phyloP scores from a whole-genome alignment of 2,329 filamentous ascomycete genomes.

The Neocatenulostroma microsporum region DNA sequence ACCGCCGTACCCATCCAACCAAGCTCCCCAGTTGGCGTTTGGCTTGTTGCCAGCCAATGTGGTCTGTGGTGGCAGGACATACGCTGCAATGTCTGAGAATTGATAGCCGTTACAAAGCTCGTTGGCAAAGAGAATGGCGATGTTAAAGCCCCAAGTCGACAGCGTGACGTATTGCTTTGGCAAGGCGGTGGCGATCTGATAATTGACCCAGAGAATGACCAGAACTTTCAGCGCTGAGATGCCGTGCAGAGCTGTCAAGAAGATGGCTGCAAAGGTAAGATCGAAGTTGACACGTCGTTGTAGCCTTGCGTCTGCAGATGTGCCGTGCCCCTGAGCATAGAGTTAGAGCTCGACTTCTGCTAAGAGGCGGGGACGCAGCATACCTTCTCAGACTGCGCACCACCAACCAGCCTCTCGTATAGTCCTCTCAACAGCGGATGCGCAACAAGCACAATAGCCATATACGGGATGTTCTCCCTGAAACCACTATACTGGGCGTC shows the following conservation, averaged over 20 bases:
- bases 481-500: constrained; percentile 84
- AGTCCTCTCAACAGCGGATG: constrained; percentile 70
- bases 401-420: constrained; percentile 50
- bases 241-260: constrained; percentile 73
- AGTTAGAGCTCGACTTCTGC: too few relatives aligned
- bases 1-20: constrained; percentile 72
- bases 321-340: neutral
- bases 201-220: constrained; percentile 72
- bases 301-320: constrained; percentile 36
- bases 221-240: constrained; percentile 78
- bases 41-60: constrained; percentile 27
- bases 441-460: constrained; percentile 62
- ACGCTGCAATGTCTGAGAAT: constrained; percentile 54
- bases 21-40: constrained; percentile 52
- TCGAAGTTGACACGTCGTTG: constrained; percentile 74
- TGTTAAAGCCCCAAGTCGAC: constrained; percentile 84
- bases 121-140: constrained; percentile 79
- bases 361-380: too few relatives aligned
- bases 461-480: constrained; percentile 74
- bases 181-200: constrained; percentile 63
- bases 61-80: constrained; percentile 39
- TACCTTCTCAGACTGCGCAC: neutral
- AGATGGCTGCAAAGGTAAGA: constrained; percentile 69
- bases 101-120: constrained; percentile 74
- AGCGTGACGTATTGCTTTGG: constrained; percentile 63